Conservation (phyloP, 352 stramenopile species). For the Pythium brassicae region DNA sequence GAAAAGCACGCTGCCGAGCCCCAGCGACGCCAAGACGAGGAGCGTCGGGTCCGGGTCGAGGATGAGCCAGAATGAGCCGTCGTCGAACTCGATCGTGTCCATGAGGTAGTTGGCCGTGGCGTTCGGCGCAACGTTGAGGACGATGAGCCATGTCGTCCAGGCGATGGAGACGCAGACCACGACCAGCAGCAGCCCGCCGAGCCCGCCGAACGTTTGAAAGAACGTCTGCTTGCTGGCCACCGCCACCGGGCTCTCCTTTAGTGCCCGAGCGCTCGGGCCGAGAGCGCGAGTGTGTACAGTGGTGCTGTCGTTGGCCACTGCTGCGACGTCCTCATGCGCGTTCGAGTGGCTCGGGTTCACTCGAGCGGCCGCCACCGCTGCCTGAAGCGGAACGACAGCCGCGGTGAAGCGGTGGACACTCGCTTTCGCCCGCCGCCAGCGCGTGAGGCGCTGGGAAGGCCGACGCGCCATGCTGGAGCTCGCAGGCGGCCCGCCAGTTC, state of each 20-base stretch:
- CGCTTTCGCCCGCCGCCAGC: neutral
- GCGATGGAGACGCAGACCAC: slow-evolving; percentile 5
- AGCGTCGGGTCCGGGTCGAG: slow-evolving; percentile 4
- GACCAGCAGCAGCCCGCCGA: slow-evolving; percentile 6
- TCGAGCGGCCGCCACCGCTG: neutral
- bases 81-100: slow-evolving; percentile 10
- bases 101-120: slow-evolving; percentile 11
- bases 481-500: too few species aligned
- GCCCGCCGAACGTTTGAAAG: neutral
- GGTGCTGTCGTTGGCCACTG: too few species aligned
- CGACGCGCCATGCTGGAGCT: neutral
- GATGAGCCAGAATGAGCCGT: slow-evolving; percentile 13
- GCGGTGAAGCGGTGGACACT: neutral
- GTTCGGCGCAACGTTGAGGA: slow-evolving; percentile 11
- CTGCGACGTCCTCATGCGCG: neutral
- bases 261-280: neutral
- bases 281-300: too few species aligned
- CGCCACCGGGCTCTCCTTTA: neutral
- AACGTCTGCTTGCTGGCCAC: neutral
- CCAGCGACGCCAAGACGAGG: neutral
- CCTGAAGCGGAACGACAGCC: neutral
- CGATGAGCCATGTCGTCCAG: slow-evolving; percentile 9
- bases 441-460: neutral
- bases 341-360: neutral
- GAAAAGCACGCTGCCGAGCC: neutral